These are phyloP conservation scores for Rhodomyrtus psidioides DNA, from an alignment of 441 rosid genomes.

Conservation along the genomic window DNA sequence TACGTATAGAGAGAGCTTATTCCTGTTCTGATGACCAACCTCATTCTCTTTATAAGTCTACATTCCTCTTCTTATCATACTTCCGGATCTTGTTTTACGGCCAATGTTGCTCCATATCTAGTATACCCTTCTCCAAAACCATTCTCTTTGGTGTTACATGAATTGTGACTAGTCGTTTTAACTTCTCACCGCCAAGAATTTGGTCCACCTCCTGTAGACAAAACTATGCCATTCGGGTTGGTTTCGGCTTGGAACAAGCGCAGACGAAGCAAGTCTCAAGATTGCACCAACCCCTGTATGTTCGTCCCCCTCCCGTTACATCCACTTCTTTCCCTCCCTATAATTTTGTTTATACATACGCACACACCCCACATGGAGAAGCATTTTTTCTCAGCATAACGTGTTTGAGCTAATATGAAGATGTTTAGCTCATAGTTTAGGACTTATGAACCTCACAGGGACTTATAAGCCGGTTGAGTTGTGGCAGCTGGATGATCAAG, in stretches of 20 bases:
- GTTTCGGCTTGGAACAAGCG: constrained; percentile 93
- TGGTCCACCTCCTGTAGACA: background rate
- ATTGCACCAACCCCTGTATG: constrained; percentile 70
- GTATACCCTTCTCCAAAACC: background rate
- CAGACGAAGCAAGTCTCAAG: constrained; percentile 74
- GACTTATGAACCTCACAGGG: constrained; percentile 39
- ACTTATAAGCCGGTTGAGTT: constrained; percentile 54
- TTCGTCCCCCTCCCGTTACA: constrained; percentile 2
- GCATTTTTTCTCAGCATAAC: background rate
- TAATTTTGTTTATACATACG: background rate
- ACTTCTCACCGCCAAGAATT: background rate
- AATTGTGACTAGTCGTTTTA: background rate
- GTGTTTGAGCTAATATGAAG: background rate
- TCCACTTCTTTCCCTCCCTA: constrained; percentile 20
- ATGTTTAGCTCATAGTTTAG: background rate
- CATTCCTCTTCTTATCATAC: background rate
- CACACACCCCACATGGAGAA: background rate
- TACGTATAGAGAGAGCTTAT: constrained; percentile 23
- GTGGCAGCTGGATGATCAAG: constrained; percentile 66
- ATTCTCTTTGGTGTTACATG: background rate
- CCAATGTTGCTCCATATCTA: background rate
- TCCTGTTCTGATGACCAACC: background rate
- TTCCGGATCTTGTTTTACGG: background rate
- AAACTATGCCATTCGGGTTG: constrained; percentile 64
- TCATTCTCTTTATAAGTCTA: background rate